A percentile compares a stretch with the other conserved stretches of the same genome.
Conservation (phyloP, 164 flowering plant genomes). For the Taxillus chinensis region DNA sequence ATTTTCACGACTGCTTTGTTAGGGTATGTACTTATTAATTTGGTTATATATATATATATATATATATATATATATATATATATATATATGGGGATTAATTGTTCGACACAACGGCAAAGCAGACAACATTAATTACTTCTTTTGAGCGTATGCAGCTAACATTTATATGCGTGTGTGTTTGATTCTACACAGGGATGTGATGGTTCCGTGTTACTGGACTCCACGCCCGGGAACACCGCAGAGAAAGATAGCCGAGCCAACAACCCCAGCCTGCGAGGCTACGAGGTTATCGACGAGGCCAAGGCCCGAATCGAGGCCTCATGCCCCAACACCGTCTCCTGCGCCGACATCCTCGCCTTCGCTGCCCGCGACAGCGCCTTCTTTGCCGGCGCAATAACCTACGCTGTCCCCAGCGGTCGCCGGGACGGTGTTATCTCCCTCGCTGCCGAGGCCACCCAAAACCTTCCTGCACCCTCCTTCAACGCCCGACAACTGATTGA, state of each 20-base stretch:
- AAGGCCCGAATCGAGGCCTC: slow-evolving; percentile 10
- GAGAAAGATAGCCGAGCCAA: slow-evolving; percentile 10
- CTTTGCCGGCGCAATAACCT: slow-evolving; percentile 5
- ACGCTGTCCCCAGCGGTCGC: slow-evolving; percentile 10
- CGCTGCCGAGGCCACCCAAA: neutral
- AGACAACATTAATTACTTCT: too few relatives aligned
- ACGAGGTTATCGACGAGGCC: slow-evolving; percentile 10
- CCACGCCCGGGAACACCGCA: neutral
- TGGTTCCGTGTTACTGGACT: slow-evolving; percentile 10
- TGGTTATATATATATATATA: too few relatives aligned
- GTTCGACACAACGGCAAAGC: too few relatives aligned
- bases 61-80: too few relatives aligned
- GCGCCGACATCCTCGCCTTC: slow-evolving; percentile 17
- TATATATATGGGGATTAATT: too few relatives aligned
- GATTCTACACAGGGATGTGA: slow-evolving; percentile 11
- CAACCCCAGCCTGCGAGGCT: slow-evolving; percentile 11
- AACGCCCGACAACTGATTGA: slow-evolving; percentile 5
- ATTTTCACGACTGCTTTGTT: slow-evolving; percentile 40
- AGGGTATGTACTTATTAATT: slow-evolving; percentile 12
- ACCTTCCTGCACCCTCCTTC: slow-evolving; percentile 5
- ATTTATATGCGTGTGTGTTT: neutral
- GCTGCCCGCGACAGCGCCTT: slow-evolving; percentile 17
- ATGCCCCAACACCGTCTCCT: slow-evolving; percentile 16
- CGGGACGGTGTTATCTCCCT: neutral
- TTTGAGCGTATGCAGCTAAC: neutral